A percentile compares a stretch with the other conserved stretches of the same genome.
These are phyloP conservation scores for Dendrobium chrysotoxum DNA, from an alignment of 106 monocot genomes.

Conservation along the genomic window DNA sequence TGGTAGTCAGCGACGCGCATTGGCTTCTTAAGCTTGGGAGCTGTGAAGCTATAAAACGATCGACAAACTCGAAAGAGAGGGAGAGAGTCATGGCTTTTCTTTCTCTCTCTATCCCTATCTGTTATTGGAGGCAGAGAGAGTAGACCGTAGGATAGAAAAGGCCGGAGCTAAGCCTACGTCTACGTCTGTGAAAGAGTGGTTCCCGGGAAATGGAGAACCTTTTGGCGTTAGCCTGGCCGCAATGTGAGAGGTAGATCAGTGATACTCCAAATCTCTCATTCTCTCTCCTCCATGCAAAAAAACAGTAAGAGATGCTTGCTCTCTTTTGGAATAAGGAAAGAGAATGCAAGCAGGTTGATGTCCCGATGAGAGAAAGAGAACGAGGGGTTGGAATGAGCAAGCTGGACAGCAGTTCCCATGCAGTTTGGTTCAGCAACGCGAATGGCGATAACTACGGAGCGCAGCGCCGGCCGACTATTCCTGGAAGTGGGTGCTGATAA, in stretches of 20 bases:
- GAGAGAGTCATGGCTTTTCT: neutral
- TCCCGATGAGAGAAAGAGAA: neutral
- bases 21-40: neutral
- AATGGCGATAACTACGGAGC: constrained; percentile 1
- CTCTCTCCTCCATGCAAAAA: neutral
- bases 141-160: constrained; percentile 1
- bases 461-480: constrained; percentile 3
- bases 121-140: neutral
- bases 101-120: neutral
- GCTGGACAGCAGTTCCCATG: neutral
- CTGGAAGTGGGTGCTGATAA: neutral
- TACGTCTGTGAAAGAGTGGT: neutral
- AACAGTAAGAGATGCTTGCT: neutral
- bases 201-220: neutral
- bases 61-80: no score
- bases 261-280: constrained; percentile 4
- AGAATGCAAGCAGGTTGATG: no score
- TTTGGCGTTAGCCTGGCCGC: neutral
- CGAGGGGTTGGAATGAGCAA: neutral
- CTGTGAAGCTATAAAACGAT: neutral
- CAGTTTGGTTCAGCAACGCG: neutral
- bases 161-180: neutral
- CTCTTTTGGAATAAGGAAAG: neutral
- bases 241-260: neutral
- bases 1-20: neutral